phyloP scores from a whole-genome alignment of 495 filamentous ascomycete genomes.

The Glarea lozoyensis region DNA sequence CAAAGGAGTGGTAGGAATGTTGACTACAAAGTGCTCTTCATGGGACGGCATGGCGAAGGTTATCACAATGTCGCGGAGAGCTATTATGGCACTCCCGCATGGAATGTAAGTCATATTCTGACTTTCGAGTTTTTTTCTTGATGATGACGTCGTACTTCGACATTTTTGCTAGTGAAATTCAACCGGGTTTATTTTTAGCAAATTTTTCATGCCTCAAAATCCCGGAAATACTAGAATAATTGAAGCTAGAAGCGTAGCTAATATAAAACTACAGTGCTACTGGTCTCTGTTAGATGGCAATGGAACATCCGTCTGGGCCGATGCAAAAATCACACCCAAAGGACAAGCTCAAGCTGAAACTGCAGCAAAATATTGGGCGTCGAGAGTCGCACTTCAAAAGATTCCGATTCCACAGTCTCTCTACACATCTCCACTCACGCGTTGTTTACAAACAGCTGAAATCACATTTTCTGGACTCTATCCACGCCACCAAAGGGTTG shows the following conservation, averaged over 20 bases:
- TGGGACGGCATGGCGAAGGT: conserved; percentile 64
- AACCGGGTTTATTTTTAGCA: no score
- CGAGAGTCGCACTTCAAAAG: conserved; percentile 37
- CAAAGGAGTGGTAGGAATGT: conserved; percentile 32
- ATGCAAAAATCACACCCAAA: conserved; percentile 53
- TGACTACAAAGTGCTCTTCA: conserved; percentile 59
- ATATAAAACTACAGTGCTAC: no score
- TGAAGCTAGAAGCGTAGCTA: no score
- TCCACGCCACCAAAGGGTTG: conserved; percentile 41
- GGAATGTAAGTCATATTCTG: conserved; percentile 44
- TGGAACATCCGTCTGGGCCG: conserved; percentile 53
- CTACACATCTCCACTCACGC: conserved; percentile 61
- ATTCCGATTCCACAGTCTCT: conserved; percentile 57
- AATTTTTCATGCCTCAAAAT: no score
- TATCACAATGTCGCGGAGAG: conserved; percentile 56
- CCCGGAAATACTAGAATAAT: no score
- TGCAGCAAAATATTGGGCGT: conserved; percentile 55
- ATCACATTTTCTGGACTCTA: conserved; percentile 51
- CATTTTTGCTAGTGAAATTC: no score
- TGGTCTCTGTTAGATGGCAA: conserved; percentile 66
- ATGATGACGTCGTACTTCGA: no score
- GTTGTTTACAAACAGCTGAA: conserved; percentile 57
- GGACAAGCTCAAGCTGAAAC: conserved; percentile 54
- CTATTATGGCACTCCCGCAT: conserved; percentile 59
- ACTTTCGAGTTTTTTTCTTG: conserved; percentile 1